phyloP scores from a whole-genome alignment of 768 basidiomycete genomes.

The Dioszegia crocea region DNA sequence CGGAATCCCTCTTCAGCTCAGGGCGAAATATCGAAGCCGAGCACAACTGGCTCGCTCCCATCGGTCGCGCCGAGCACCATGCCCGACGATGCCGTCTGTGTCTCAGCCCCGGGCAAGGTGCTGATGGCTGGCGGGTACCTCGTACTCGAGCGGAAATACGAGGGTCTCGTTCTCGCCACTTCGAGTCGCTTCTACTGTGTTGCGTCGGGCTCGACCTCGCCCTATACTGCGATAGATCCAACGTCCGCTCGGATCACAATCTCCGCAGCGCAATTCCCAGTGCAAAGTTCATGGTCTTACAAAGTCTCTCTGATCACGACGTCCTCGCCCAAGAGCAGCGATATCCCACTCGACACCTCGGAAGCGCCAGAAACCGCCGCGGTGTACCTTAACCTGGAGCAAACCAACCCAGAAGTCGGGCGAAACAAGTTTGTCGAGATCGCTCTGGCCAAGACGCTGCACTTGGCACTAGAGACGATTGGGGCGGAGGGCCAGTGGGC shows the following conservation, averaged over 20 bases:
- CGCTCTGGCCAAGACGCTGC: constrained; percentile 72
- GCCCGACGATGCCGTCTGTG: constrained; percentile 25
- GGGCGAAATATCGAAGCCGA: no score
- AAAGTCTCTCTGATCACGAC: constrained; percentile 50
- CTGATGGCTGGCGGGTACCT: constrained; percentile 94
- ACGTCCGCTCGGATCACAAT: constrained; percentile 51
- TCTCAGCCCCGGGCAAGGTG: constrained; percentile 93
- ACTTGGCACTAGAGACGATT: constrained; percentile 54
- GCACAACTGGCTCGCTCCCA: no score
- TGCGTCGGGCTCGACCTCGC: constrained; percentile 52
- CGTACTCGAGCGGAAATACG: constrained; percentile 79
- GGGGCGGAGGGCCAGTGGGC: not conserved
- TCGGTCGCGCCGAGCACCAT: no score
- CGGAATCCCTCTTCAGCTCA: no score
- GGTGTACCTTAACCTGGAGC: constrained; percentile 3
- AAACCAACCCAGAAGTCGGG: constrained; percentile 13
- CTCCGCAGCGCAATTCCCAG: constrained; percentile 83
- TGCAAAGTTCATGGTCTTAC: constrained; percentile 68
- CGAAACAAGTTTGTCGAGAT: constrained; percentile 88
- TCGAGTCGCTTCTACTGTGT: constrained; percentile 86
- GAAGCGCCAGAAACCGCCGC: no score
- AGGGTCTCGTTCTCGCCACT: constrained; percentile 84
- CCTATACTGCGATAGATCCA: not conserved
- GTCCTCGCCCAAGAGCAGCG: no score
- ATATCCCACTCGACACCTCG: not conserved